Base-by-base conservation (phyloP, 2,329 filamentous ascomycete species). In the Aspergillus sp. region DNA sequence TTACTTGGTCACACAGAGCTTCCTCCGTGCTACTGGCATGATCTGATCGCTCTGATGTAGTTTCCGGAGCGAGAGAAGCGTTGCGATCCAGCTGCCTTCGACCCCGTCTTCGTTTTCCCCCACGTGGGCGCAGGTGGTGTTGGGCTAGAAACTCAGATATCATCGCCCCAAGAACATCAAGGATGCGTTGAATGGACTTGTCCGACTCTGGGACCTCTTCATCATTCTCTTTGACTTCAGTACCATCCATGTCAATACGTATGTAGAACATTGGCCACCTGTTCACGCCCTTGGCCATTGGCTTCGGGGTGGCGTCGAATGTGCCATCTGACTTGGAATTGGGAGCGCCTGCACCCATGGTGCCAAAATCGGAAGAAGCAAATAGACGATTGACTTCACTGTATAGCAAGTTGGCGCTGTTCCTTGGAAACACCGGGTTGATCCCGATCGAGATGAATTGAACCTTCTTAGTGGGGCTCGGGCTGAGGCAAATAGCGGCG, bases 211-310 rank as follows among this genome's bases (percentile, higher is more conserved):
- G 60, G 32, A 58, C 25, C 48, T 68, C 68, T 23, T 76, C 50
- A 21, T 17, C 74, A 11, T 80, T 75, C 48, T 80, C 73, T 9
- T 54, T 50, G 3, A 66, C 49, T 7, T 53, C 55, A 1, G 82
- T 65, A 11, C 79, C 68, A n/a, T 76, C 70, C 10, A 80, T 63
- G 2, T 78, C 73, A 32, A 96, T 81, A 23, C 83, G 83, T n/a
- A 97, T 73, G 61, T 86, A 88, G 63, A 96, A 97, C 86, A 93
- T 93, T 0, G 93, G 91, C 85, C 90, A 94, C 47, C 84, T 82
- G 63, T 97, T 91, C 9, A 92, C 76, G 0, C 85, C 80, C 65
- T 89, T 93, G 7, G 77, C 79, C 11, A 72, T 61, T 6, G 69
- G 71, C 62, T 78, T 84, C 32, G 81, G 71, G 21, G 21, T 23